A percentile compares a stretch with the other conserved stretches of the same genome.
phyloP scores from a whole-genome alignment of 805 yeast genomes.

The Lachancea sp. region DNA sequence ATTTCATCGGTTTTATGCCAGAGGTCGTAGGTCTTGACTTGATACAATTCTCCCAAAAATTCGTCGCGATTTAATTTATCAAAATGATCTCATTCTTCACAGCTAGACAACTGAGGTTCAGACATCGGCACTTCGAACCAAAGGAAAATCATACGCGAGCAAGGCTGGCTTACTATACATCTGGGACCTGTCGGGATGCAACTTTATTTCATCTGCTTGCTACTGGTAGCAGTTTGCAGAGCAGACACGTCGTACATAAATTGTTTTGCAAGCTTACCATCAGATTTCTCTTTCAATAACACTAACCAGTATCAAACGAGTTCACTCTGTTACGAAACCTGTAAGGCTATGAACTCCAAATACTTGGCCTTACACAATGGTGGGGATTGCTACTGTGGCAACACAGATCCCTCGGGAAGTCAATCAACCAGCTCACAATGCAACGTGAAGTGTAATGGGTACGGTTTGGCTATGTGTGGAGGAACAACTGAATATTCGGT shows the following conservation, averaged over 20 bases:
- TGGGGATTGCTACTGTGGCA: conserved; percentile 31
- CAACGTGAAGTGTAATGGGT: conserved; percentile 48
- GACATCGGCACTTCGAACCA: no score
- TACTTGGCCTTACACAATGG: conserved; percentile 29
- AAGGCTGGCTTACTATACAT: no score
- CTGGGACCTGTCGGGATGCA: conserved; percentile 6
- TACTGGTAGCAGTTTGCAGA: conserved; percentile 6
- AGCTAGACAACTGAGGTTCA: no score
- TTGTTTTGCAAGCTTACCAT: conserved; percentile 29
- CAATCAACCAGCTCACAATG: conserved; percentile 18
- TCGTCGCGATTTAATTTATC: no score
- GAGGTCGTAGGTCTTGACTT: no score
- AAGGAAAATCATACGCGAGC: no score
- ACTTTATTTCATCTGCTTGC: conserved; percentile 1
- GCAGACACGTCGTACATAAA: conserved; percentile 18
- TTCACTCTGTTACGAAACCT: conserved; percentile 20
- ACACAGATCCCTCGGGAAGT: conserved; percentile 16
- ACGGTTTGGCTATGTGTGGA: conserved; percentile 54
- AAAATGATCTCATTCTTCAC: no score
- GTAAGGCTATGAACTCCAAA: conserved; percentile 17
- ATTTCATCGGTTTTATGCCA: conserved; percentile 1
- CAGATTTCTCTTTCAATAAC: conserved; percentile 21
- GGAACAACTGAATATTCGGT: conserved; percentile 45
- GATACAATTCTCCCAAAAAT: no score
- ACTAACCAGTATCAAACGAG: conserved; percentile 27